Evolutionary conservation across 495 filamentous ascomycete species (phyloP).

Genomic region (Xylaria venustula): DNA sequence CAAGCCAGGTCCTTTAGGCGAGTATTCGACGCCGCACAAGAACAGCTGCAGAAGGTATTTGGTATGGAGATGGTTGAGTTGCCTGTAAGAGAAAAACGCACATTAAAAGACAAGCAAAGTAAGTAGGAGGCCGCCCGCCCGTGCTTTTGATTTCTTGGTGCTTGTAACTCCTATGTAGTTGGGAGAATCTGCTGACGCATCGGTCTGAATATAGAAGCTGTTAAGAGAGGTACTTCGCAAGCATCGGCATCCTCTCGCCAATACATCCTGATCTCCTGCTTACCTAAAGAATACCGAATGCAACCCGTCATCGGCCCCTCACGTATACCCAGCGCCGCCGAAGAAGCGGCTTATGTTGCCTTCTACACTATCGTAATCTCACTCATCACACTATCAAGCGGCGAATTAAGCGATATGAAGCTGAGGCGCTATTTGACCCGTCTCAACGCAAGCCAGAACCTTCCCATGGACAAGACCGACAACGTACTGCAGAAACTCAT

Average conservation of each 20-base stretch:
- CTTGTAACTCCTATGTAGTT: not conserved
- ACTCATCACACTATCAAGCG: constrained; percentile 66
- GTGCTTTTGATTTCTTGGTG: not conserved
- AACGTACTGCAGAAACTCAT: constrained; percentile 69
- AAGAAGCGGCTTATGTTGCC: constrained; percentile 76
- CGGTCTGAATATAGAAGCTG: constrained; percentile 14
- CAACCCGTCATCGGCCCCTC: constrained; percentile 68
- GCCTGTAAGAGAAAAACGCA: constrained; percentile 75
- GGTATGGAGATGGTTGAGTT: constrained; percentile 87
- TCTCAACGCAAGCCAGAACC: constrained; percentile 72
- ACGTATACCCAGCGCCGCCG: constrained; percentile 56
- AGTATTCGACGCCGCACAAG: constrained; percentile 68
- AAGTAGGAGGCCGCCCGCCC: constrained; percentile 24
- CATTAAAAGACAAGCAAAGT: constrained; percentile 69
- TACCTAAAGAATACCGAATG: constrained; percentile 64
- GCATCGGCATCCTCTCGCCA: constrained; percentile 56
- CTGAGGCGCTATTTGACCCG: constrained; percentile 71
- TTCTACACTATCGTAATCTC: constrained; percentile 78
- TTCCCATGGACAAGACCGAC: constrained; percentile 75
- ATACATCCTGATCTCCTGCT: constrained; percentile 70
- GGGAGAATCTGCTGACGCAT: constrained; percentile 3
- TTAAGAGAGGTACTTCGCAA: constrained; percentile 41
- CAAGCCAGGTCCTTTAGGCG: constrained; percentile 63
- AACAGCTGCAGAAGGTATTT: constrained; percentile 61
- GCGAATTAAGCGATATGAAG: constrained; percentile 70